These are phyloP conservation scores for Boletales sp. DNA, from an alignment of 768 basidiomycete genomes.

Conservation along the genomic window DNA sequence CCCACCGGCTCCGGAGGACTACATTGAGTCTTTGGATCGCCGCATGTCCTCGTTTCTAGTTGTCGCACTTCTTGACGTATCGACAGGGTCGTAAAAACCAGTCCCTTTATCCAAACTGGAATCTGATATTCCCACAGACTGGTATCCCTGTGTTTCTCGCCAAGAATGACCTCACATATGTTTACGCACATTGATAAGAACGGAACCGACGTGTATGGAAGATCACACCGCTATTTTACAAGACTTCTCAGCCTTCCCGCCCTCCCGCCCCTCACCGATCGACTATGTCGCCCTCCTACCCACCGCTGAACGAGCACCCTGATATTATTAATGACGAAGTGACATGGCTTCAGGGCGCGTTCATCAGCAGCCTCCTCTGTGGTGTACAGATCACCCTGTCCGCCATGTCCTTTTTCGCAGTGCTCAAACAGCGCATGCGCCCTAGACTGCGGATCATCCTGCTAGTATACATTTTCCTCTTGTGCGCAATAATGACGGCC, in stretches of 20 bases:
- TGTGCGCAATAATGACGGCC: conserved; percentile 14
- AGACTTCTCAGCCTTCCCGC: conserved; percentile 5
- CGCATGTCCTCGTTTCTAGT: neutral
- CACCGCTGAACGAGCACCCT: neutral
- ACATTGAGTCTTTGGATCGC: neutral
- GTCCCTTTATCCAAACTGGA: neutral
- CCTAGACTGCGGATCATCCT: conserved; percentile 11
- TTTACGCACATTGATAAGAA: conserved; percentile 7
- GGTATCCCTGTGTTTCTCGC: conserved; percentile 2
- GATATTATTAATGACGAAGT: conserved; percentile 4
- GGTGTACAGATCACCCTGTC: conserved; percentile 19
- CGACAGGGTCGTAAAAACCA: neutral
- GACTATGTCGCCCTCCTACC: conserved; percentile 7
- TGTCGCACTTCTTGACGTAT: neutral
- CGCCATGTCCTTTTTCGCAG: conserved; percentile 14
- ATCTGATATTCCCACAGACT: conserved; percentile 5
- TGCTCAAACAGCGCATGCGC: conserved; percentile 11
- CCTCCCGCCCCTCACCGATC: neutral
- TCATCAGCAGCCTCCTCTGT: conserved; percentile 18
- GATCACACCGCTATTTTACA: neutral
- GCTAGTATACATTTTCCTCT: conserved; percentile 11
- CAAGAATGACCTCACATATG: neutral
- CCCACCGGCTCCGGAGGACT: neutral
- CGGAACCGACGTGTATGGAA: neutral
- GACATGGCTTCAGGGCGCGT: conserved; percentile 22